These are phyloP conservation scores for Basidiobolus meristosporus DNA, from an alignment of 371 early-diverging fungal genomes.

Conservation along the genomic window DNA sequence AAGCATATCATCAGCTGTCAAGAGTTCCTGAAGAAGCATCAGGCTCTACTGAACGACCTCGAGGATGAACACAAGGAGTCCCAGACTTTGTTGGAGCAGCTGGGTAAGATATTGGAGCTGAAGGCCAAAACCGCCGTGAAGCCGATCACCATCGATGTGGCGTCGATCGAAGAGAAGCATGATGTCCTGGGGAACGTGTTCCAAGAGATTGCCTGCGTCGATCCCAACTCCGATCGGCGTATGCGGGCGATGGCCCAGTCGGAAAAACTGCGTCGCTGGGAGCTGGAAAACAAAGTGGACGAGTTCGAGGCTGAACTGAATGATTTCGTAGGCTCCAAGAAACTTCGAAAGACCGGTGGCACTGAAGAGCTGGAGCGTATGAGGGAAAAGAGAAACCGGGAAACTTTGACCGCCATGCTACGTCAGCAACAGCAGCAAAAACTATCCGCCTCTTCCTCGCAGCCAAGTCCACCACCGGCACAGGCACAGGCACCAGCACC, in stretches of 20 bases:
- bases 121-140: constrained; percentile 16
- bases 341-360: constrained; percentile 48
- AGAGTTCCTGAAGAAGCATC: constrained; percentile 52
- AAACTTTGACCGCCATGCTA: constrained; percentile 37
- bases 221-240: constrained; percentile 38
- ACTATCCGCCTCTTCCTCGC: too few relatives aligned
- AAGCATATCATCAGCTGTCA: constrained; percentile 62
- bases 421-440: neutral
- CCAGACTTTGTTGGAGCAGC: constrained; percentile 26
- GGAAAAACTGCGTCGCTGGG: constrained; percentile 38
- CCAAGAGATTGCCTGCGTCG: constrained; percentile 41
- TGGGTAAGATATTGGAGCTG: constrained; percentile 34
- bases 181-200: constrained; percentile 38
- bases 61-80: constrained; percentile 36
- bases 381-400: constrained; percentile 32
- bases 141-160: constrained; percentile 22
- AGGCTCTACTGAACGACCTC: constrained; percentile 35
- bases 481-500: too few relatives aligned
- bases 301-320: constrained; percentile 52
- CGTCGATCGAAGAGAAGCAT: constrained; percentile 35
- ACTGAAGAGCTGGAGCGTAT: constrained; percentile 40
- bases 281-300: constrained; percentile 35
- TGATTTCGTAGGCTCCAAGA: constrained; percentile 33
- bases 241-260: constrained; percentile 45
- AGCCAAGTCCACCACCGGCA: too few relatives aligned